Conservation (phyloP, 2,329 filamentous ascomycete species). For the Sclerotinia trifoliorum region DNA sequence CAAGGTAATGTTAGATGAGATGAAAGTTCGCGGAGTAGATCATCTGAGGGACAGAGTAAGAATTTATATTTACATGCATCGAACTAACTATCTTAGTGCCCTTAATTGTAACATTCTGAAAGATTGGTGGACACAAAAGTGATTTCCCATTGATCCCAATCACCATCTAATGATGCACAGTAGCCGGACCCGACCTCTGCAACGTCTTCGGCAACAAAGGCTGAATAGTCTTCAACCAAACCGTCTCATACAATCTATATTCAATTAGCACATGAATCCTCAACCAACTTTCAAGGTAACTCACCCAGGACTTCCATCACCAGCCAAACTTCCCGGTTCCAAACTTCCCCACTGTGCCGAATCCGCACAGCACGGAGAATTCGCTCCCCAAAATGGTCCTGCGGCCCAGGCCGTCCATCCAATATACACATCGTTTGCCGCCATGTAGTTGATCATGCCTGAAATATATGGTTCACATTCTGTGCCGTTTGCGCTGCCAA, state of each 20-base stretch:
- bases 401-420: constrained; percentile 54
- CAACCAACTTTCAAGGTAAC: not conserved
- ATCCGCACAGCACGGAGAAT: constrained; percentile 46
- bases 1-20: not conserved
- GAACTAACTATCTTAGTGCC: not conserved
- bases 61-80: constrained; percentile 1
- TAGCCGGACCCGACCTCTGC: constrained; percentile 1
- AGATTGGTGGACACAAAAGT: not conserved
- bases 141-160: not conserved
- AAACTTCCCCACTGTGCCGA: constrained; percentile 45
- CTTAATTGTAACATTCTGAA: not conserved
- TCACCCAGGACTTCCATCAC: constrained; percentile 44
- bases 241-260: constrained; percentile 5
- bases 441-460: constrained; percentile 48
- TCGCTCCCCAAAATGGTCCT: constrained; percentile 49
- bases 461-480: constrained; percentile 44
- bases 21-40: not conserved
- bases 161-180: not conserved
- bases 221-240: constrained; percentile 6
- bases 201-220: constrained; percentile 5
- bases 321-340: constrained; percentile 48
- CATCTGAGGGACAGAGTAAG: not conserved
- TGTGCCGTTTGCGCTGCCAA: constrained; percentile 48
- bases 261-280: not conserved
- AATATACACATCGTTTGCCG: constrained; percentile 48